Evolutionary conservation across 345 rosid species (phyloP), one percentile per base, ranked within the genome.

Genomic region (Populus tremula): DNA sequence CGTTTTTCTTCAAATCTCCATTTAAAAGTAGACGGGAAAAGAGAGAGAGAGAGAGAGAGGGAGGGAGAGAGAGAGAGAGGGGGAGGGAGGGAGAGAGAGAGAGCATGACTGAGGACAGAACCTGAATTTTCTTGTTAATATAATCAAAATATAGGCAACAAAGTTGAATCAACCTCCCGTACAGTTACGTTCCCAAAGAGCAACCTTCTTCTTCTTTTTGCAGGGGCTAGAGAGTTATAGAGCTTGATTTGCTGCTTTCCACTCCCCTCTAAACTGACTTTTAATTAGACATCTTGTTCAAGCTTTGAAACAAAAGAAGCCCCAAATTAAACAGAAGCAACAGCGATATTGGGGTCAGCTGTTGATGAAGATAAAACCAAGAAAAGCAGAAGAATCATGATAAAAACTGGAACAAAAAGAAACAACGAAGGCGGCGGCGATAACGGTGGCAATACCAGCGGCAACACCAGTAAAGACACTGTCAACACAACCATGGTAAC

Each of bases 391-490:
- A 78, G 81, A 53, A 25, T 20, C 76, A 78, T 35, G 31, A 78
- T 72, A 2, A 78, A 66, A 72, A 78, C 81, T 1, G 81, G 81
- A 65, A 78, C n/a, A 39, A 78, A 72, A 39, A 78, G 69, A 59
- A 78, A 72, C 45, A 78, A 17, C 31, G 66, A 29, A 21, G 81
- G 81, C 67, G 81, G 81, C 25, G 81, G 76, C 17, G 81, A 72
- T 35, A 78, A 67, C 47, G 81, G 72, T 4, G 81, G 81, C 76
- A 78, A 53, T 16, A 78, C 81, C 76, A 78, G 72, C 27, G 81
- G 81, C 8, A 78, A 50, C 16, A 78, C 59, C 31, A 72, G 56
- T 29, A 78, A 65, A 53, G 72, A 72, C 17, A 38, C 56, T 2
- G 72, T 56, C 43, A 72, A 18, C 21, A 78, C 65, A 36, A 38